Evolutionary conservation across 208 protist species (phyloP).

Genomic region (Naegleria lovaniensis): DNA sequence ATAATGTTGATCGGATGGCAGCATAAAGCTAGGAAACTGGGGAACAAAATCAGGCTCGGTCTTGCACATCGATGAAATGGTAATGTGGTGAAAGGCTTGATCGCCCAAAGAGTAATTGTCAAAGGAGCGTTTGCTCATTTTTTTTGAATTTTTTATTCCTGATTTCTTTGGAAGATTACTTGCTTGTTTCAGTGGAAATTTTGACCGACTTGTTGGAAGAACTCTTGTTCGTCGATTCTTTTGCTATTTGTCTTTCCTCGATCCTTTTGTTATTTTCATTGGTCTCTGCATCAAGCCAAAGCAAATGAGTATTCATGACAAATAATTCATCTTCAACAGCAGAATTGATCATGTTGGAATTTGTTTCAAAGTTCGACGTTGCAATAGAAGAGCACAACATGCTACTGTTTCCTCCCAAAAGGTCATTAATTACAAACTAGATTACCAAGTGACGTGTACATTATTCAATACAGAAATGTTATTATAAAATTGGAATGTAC

Average conservation of each 20-base stretch:
- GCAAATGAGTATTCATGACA: neutral
- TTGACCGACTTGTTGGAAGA: neutral
- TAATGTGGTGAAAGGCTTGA: neutral
- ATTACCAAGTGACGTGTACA: too few species aligned
- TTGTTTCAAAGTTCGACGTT: neutral
- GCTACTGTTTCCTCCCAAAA: neutral
- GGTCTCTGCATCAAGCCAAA: neutral
- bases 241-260: neutral
- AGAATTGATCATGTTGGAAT: neutral
- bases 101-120: neutral
- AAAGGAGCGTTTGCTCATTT: constrained; percentile 4
- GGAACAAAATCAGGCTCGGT: neutral
- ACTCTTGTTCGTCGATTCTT: too few species aligned
- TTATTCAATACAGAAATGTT: too few species aligned
- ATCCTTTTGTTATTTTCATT: neutral
- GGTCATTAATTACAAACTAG: neutral
- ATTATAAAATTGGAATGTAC: too few species aligned
- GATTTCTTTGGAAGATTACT: neutral
- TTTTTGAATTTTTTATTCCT: neutral
- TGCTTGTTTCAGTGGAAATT: neutral
- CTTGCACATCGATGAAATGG: neutral
- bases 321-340: neutral
- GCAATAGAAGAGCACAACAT: neutral
- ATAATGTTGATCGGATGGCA: neutral
- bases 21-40: neutral